Conservation (phyloP, 2,329 filamentous ascomycete species). For the Exophiala viscosa region DNA sequence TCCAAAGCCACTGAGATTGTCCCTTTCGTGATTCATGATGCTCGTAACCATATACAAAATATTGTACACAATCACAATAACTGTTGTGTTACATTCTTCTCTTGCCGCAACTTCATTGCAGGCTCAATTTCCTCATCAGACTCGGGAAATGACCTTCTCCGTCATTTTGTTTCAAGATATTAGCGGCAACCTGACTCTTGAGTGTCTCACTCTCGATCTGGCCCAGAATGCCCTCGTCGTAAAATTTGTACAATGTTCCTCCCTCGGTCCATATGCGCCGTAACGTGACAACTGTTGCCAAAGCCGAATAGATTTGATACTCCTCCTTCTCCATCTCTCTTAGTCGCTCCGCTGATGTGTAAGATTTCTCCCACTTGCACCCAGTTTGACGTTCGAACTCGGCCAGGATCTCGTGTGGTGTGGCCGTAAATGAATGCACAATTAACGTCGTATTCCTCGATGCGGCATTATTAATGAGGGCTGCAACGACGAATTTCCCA, state of each 20-base stretch:
- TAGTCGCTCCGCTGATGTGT: slow-evolving; percentile 54
- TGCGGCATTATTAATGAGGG: slow-evolving; percentile 55
- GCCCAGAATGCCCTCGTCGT: slow-evolving; percentile 62
- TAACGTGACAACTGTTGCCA: slow-evolving; percentile 57
- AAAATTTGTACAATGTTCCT: slow-evolving; percentile 65
- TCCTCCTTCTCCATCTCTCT: slow-evolving; percentile 56
- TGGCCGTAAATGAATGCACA: slow-evolving; percentile 69
- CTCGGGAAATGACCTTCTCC: slow-evolving; percentile 26
- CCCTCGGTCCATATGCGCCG: slow-evolving; percentile 70
- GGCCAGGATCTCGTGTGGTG: slow-evolving; percentile 58
- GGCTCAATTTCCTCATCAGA: slow-evolving; percentile 26
- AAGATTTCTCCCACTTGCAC: slow-evolving; percentile 51
- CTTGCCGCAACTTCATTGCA: neutral
- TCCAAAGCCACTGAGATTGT: too few relatives aligned
- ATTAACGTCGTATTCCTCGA: slow-evolving; percentile 57
- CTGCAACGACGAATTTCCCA: slow-evolving; percentile 61
- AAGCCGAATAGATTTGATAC: slow-evolving; percentile 53
- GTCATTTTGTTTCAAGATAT: slow-evolving; percentile 27
- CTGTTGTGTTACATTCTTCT: neutral
- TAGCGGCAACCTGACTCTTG: slow-evolving; percentile 33
- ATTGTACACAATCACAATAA: neutral
- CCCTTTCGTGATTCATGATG: neutral
- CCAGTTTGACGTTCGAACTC: slow-evolving; percentile 67
- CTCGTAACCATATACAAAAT: neutral
- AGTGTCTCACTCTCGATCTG: slow-evolving; percentile 54